A percentile compares a stretch with the other conserved stretches of the same genome.
phyloP scores from a whole-genome alignment of 2,329 filamentous ascomycete species.

The Venturia aucupariae region DNA sequence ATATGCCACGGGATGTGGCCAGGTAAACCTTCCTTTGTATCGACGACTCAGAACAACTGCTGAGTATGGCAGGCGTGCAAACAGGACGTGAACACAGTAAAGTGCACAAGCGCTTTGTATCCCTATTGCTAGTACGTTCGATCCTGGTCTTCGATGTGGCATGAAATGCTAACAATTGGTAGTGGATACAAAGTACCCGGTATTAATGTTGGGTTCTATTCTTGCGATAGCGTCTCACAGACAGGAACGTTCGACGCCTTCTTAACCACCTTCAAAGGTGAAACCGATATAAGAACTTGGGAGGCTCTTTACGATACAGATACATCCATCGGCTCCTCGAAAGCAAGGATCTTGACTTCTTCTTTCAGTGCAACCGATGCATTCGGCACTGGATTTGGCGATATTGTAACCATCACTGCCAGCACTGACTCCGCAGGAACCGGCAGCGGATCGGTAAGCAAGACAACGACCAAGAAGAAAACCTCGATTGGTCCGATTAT shows the following conservation, averaged over 20 bases:
- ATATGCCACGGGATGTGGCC: background rate
- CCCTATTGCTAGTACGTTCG: conserved; percentile 9
- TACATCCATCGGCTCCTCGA: background rate
- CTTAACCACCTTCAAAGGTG: conserved; percentile 10
- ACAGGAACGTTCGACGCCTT: conserved; percentile 1
- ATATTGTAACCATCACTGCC: background rate
- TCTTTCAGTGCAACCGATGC: background rate
- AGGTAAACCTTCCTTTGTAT: background rate
- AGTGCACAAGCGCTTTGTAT: background rate
- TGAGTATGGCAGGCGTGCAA: conserved; percentile 4
- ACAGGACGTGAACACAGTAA: conserved; percentile 13
- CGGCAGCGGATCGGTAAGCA: background rate
- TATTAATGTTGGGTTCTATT: conserved; percentile 9
- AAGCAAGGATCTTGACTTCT: background rate
- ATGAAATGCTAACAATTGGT: background rate
- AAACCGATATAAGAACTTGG: conserved; percentile 8
- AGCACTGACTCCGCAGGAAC: background rate
- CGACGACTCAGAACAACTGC: background rate
- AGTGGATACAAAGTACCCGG: conserved; percentile 1
- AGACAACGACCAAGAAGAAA: background rate
- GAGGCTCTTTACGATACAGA: background rate
- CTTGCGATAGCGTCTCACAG: background rate
- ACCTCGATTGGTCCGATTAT: conserved; percentile 13
- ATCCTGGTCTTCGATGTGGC: too few relatives aligned
- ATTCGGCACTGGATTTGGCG: background rate